Evolutionary conservation across 208 protist species (phyloP), one percentile per base, ranked within the genome.

Genomic region (Naegleria gruberi): DNA sequence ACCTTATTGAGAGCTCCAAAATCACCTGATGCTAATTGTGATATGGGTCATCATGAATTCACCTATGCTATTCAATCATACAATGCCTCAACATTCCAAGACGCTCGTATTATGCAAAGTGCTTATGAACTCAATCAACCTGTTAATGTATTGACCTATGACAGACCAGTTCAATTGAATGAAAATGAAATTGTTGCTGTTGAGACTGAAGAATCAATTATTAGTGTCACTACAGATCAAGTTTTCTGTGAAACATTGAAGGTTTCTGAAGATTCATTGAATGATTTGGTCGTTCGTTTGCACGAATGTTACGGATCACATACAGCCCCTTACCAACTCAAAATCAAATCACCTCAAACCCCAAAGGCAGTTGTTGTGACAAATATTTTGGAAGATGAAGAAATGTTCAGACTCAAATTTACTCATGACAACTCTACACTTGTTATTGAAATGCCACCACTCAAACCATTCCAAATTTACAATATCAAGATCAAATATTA

Each of bases 31-130:
- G 84, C 30, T 1, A 43, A 73, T 65, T 88, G 84, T 88, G 84
- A 88, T 26, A 88, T 88, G 43, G 84, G 84, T 26, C 26, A 73
- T 41, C 44, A 88, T 65, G 23, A 88, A 51, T 88, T 88, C n/a
- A 65, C 19, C 0, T 88, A 65, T 65, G 15, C n/a, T 57, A 51
- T 88, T 17, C 46, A 44, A 19, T 30, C 44, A 26, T 42, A 88
- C 42, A 10, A 23, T 30, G 84, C 5, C 26, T 37, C 17, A 4
- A 42, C 43, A 12, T 65, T 88, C 30, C 84, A 88, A 88, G 43
- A 34, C 26, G 23, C 10, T n/a, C 15, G 46, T 23, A 43, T 88
- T 15, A 88, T 88, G 19, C 84, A 88, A 41, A 42, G 43, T 1
- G 44, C 84, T 15, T 88, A 88, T 42, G 19, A 88, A 12, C 34